Evolutionary conservation across 2,329 filamentous ascomycete species (phyloP), one percentile per base, ranked within the genome.

Genomic region (Diaporthe batatas): DNA sequence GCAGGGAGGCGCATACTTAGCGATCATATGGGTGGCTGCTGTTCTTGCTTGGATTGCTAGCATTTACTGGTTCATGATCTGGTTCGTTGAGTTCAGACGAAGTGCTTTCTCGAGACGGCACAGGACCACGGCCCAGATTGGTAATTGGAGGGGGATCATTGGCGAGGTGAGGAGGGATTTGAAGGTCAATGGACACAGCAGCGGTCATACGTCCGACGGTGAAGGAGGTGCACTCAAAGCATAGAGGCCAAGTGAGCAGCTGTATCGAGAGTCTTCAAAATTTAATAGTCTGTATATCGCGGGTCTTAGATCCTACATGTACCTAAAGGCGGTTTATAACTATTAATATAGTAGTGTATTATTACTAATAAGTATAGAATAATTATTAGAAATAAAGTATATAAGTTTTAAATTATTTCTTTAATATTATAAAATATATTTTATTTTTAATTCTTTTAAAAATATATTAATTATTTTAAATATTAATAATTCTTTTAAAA

Each of bases 31-130:
- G 77, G 73, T 75, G 7, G 72, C 75, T 0, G 73, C 76, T 12
- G 76, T 74, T 1, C 68, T 77, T 5, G 58, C 74, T 0, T 36
- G 64, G 58, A 34, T 72, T 0, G 72, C 74, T 3, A 72, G 68
- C 0, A 21, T 29, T 10, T 78, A 75, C 42, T 79, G 77, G 77
- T 76, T 76, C 55, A 49, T 62, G 29, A 69, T 79, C 2, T 79
- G 77, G 77, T 78, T 78, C 18, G 76, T 79, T 10, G 75, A 76
- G 68, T 75, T 77, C 47, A 72, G 77, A 12, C 36, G 72, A 21
- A 76, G 74, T 4, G 71, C 76, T 1, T 76, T 77, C 34, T 76
- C 73, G 67, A 74, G 77, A 32, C 57, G 77, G 29, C 51, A 36
- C 44, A 73, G 77, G 2, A 77, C 76, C 0, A 59, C 72, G 51